Conservation (phyloP, 1,284 basidiomycete genomes). For the Anthracocystis panici-leucophaei region DNA sequence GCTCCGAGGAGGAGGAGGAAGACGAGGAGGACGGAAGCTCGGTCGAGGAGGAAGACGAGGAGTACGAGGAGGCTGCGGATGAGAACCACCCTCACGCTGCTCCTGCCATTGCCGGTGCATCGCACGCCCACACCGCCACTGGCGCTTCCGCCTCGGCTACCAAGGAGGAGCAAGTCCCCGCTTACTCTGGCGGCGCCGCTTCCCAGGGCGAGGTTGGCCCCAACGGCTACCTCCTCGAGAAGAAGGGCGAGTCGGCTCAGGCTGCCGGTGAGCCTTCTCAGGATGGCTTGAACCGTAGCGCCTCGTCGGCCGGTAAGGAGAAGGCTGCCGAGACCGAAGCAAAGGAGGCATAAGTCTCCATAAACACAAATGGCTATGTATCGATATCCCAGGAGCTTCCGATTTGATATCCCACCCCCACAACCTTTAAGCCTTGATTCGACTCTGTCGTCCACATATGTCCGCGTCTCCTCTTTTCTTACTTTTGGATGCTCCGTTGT, state of each 20-base stretch:
- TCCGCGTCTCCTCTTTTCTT: constrained; percentile 10
- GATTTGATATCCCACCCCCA: constrained; percentile 24
- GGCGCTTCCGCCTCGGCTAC: constrained; percentile 54
- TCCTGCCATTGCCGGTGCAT: constrained; percentile 59
- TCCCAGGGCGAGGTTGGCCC: constrained; percentile 71
- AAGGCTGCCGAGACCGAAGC: constrained; percentile 51
- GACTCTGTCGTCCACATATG: background rate
- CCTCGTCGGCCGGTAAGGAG: constrained; percentile 53
- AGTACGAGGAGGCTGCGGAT: constrained; percentile 72
- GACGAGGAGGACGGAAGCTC: constrained; percentile 79
- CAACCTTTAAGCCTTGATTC: background rate
- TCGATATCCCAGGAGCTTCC: constrained; percentile 53
- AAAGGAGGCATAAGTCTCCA: constrained; percentile 43
- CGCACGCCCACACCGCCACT: constrained; percentile 25
- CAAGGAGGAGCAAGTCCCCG: constrained; percentile 66
- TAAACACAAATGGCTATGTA: constrained; percentile 11
- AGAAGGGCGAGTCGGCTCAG: constrained; percentile 58
- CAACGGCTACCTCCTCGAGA: constrained; percentile 79
- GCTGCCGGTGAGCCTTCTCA: constrained; percentile 58
- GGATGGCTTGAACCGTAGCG: constrained; percentile 52
- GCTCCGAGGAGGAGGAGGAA: constrained; percentile 73
- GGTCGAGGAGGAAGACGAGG: constrained; percentile 78
- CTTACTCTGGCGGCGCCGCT: constrained; percentile 64
- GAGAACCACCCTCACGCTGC: constrained; percentile 52
- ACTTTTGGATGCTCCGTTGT: constrained; percentile 40